Base-by-base conservation (phyloP, 2,329 filamentous ascomycete species). In the Cladosporium cucumerinum region DNA sequence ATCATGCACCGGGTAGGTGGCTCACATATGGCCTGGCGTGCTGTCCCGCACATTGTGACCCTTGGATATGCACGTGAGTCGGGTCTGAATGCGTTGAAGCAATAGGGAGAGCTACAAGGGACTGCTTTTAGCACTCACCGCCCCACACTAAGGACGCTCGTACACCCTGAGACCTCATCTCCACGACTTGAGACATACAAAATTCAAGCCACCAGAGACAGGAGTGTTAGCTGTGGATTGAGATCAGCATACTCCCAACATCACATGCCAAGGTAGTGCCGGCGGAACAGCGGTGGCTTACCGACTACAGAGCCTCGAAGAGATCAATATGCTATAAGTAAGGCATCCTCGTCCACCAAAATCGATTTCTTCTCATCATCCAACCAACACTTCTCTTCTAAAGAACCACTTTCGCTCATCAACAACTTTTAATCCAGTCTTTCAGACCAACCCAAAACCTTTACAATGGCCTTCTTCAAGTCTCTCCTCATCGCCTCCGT, bases 391-490 rank as follows among this genome's bases (percentile, higher is more conserved):
- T 55, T 62, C 49, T 62, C 60, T 62, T 62, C 60, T 62, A 34
- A 62, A 62, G 49, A 55, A 55, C 49, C 60, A 62, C 60, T 55
- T 46, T 62, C 60, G 60, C 60, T 62, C 23, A 62, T 16, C 43
- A 51, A 28, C 60, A 61, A 43, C n/a, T 52, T 54, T 52, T 61
- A 61, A 61, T 36, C 58, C 60, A 46, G 60, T 62, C 60, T 62
- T 62, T 62, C 49, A 62, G 60, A 62, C 60, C 60, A 61, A 61
- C 58, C 60, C 60, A 62, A 62, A 23, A 62, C 34, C 49, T 62
- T 62, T 23, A 62, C n/a, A 62, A 62, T 62, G 60, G 49, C 60
- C 60, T 62, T 62, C 60, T 62, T 55, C 60, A 62, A 62, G 60
- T 54, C 60, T 62, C 60, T 62, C 60, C 21, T 62, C 60, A 62